Percentiles rank a stretch among this genome's conserved stretches.
Evolutionary conservation across 129 eudicot species (phyloP).

Genomic region (Solidago caesia): DNA sequence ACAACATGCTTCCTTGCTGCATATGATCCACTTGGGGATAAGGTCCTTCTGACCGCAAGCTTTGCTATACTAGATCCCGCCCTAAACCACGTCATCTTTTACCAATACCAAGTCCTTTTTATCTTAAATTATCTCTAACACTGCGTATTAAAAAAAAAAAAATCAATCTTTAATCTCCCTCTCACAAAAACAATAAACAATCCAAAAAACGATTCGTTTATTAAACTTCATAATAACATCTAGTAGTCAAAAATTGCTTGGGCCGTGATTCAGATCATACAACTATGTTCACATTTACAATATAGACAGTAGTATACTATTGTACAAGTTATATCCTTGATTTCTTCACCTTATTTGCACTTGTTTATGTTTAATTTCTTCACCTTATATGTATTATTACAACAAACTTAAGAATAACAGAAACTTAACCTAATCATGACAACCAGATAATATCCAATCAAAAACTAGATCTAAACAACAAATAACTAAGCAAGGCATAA

Average conservation of each 20-base stretch:
- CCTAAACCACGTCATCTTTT: conserved; percentile 86
- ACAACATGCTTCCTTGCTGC: conserved; percentile 41
- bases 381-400: neutral
- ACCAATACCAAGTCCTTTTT: conserved; percentile 10
- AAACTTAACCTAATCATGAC: neutral
- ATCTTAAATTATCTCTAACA: conserved; percentile 8
- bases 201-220: neutral
- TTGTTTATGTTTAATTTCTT: too few relatives aligned
- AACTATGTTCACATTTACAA: neutral
- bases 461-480: neutral
- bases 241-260: neutral
- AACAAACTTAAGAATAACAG: neutral
- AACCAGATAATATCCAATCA: neutral
- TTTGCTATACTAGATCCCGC: conserved; percentile 82
- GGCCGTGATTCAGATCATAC: neutral
- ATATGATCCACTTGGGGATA: conserved; percentile 61
- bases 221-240: neutral
- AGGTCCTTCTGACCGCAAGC: conserved; percentile 65
- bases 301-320: too few relatives aligned
- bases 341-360: too few relatives aligned
- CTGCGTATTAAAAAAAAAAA: conserved; percentile 19
- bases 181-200: conserved; percentile 1
- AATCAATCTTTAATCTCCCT: neutral
- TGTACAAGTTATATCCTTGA: too few relatives aligned
- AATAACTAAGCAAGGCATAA: neutral